Percentiles rank a stretch among this genome's conserved stretches.
These are phyloP conservation scores for Mycena haematopus DNA, from an alignment of 768 basidiomycete genomes.

Conservation along the genomic window DNA sequence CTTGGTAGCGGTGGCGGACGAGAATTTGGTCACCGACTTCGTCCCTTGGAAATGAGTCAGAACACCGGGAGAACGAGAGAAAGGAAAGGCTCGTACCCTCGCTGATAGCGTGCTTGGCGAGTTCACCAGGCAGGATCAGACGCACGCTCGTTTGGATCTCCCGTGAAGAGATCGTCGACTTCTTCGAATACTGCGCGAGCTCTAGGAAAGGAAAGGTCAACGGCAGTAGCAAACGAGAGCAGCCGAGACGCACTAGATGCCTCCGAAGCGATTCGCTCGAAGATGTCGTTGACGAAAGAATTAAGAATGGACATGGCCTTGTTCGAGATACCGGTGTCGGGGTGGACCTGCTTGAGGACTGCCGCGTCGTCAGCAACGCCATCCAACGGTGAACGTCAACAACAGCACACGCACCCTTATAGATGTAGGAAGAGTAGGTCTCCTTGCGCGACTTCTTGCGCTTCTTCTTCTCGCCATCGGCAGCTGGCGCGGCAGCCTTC, in stretches of 20 bases:
- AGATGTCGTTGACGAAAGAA: slow-evolving; percentile 87
- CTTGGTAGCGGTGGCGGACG: slow-evolving; percentile 51
- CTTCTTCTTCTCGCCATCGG: slow-evolving; percentile 79
- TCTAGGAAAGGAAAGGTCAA: slow-evolving; percentile 44
- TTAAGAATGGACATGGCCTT: slow-evolving; percentile 86
- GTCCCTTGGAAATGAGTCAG: slow-evolving; percentile 16
- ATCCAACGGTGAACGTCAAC: background rate
- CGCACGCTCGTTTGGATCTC: slow-evolving; percentile 89
- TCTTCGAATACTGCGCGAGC: slow-evolving; percentile 87
- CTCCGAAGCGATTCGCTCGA: slow-evolving; percentile 79
- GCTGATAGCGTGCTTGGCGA: slow-evolving; percentile 88
- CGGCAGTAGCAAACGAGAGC: background rate
- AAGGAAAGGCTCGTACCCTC: slow-evolving; percentile 62
- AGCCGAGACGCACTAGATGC: slow-evolving; percentile 63
- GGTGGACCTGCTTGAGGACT: slow-evolving; percentile 93
- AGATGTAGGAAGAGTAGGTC: slow-evolving; percentile 68
- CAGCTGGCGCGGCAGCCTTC: slow-evolving; percentile 49
- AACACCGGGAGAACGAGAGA: background rate
- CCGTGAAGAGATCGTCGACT: slow-evolving; percentile 90
- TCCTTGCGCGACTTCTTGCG: slow-evolving; percentile 81
- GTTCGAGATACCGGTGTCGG: slow-evolving; percentile 93
- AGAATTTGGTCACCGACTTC: slow-evolving; percentile 49
- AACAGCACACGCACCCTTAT: slow-evolving; percentile 65
- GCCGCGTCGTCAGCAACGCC: slow-evolving; percentile 11
- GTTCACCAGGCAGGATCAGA: slow-evolving; percentile 83